Conservation (phyloP, 2,329 filamentous ascomycete species). For the Grosmannia clavigera region DNA sequence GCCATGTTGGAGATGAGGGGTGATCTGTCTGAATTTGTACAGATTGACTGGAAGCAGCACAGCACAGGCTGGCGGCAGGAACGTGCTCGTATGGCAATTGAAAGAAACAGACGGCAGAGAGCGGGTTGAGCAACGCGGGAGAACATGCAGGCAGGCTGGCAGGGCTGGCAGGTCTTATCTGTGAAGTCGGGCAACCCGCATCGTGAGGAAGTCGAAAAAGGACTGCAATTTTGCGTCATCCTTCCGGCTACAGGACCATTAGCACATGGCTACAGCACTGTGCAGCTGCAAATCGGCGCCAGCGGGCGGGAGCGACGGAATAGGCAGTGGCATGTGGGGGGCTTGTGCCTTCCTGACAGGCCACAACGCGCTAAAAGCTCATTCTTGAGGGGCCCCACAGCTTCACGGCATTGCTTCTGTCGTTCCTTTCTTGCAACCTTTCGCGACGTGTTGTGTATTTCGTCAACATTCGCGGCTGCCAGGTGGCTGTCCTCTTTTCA, state of each 20-base stretch:
- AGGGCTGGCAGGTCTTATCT: neutral
- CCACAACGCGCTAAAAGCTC: neutral
- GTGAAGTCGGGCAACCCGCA: neutral
- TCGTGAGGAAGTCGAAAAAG: neutral
- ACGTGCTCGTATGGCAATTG: neutral
- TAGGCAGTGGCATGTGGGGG: neutral
- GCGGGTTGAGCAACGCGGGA: neutral
- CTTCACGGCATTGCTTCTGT: neutral
- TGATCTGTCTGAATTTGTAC: neutral
- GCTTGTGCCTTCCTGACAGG: neutral
- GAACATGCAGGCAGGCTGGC: neutral
- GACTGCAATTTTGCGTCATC: neutral
- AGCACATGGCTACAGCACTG: neutral
- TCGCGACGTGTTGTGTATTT: neutral
- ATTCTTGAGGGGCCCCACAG: neutral
- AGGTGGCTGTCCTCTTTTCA: neutral
- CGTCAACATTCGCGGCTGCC: neutral
- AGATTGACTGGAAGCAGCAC: neutral
- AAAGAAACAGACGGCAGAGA: neutral
- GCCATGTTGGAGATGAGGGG: neutral
- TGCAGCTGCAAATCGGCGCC: neutral
- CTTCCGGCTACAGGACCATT: neutral
- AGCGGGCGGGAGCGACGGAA: neutral
- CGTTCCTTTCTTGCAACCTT: neutral
- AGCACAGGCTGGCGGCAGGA: neutral